Base-by-base conservation (phyloP, 345 rosid species). In the Adansonia digitata region DNA sequence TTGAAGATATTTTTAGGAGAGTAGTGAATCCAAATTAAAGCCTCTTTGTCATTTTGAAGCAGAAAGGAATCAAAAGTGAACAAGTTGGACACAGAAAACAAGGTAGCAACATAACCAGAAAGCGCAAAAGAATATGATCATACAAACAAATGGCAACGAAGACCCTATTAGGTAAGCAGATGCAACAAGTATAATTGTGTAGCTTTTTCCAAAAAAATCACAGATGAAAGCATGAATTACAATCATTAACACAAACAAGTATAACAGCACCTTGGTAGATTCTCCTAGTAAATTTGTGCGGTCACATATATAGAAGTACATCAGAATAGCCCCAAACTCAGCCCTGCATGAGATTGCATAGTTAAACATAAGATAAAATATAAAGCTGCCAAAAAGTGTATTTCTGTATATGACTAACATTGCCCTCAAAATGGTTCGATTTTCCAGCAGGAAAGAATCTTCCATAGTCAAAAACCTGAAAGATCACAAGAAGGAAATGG, bases 401-500 rank as follows among this genome's bases (percentile, higher is more conserved):
- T 26, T 40, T 34, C 7, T 66, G 13, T 13, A 7, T 26, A 74
- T 40, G 57, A 73, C 94, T 84, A 79, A 95, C 98, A 95, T 89
- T 79, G 93, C 98, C 87, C 93, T 85, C 78, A 95, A 77, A 76
- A 90, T 90, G 53, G 86, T 76, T 69, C 97, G 91, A 75, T 95
- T 88, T 89, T 95, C 98, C 75, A 93, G 88, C 87, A 95, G 85
- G 88, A 95, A 93, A 57, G 94, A 76, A 45, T 93, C 97, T 22
- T 95, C 99, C 98, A 95, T 87, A 43, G 90, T 83, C 86, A 93
- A 81, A 77, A 95, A 95, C 89, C 99, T 95, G 64, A 65, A 73
- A 74, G 72, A 42, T 9, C 52, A 74, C 56, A 73, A 59, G 59
- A 43, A 57, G 69, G 62, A 29, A 51, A 73, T 49, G 77, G 64